These are phyloP conservation scores for Pestalotiopsis fici DNA, from an alignment of 2,329 filamentous ascomycete species.

Conservation along the genomic window DNA sequence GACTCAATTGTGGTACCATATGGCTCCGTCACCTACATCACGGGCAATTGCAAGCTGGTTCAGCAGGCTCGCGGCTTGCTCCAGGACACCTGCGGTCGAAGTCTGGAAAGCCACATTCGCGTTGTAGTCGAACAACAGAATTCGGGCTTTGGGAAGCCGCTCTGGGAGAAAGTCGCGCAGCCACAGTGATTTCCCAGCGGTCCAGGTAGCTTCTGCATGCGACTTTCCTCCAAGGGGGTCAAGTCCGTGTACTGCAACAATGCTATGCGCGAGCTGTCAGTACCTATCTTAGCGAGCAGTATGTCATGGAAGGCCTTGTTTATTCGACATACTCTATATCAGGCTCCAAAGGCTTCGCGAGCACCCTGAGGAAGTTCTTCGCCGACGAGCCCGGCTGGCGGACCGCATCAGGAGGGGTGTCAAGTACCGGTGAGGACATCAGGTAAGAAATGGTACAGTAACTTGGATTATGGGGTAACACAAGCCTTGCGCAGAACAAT, in stretches of 20 bases:
- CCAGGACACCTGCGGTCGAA: not conserved
- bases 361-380: too few relatives aligned
- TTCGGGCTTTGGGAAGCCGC: not conserved
- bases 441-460: too few relatives aligned
- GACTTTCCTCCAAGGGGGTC: not conserved
- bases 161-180: not conserved
- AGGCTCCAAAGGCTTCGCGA: too few relatives aligned
- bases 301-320: too few relatives aligned
- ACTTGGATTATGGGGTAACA: too few relatives aligned
- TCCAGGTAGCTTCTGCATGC: not conserved
- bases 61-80: not conserved
- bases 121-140: not conserved
- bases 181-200: not conserved
- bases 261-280: not conserved
- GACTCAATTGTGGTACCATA: not conserved
- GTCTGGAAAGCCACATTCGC: not conserved
- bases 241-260: not conserved
- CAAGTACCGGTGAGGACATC: too few relatives aligned
- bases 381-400: too few relatives aligned
- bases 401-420: too few relatives aligned
- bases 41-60: not conserved
- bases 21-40: not conserved
- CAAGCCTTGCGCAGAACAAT: too few relatives aligned
- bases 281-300: too few relatives aligned
- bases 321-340: not conserved